phyloP scores from a whole-genome alignment of 352 stramenopile genomes.

The Phytophthora hibernalis region DNA sequence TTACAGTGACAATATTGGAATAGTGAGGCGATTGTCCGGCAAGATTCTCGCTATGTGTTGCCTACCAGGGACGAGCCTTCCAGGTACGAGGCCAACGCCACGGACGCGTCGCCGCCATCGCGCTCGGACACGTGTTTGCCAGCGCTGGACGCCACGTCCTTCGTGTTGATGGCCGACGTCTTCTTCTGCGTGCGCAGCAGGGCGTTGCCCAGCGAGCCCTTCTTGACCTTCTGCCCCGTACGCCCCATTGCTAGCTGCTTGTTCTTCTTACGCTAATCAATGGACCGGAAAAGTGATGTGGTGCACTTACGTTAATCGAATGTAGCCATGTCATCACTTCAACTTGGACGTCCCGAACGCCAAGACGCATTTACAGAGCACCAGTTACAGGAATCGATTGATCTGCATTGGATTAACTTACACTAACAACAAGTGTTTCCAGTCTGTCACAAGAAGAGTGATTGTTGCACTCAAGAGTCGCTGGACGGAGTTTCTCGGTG shows the following conservation, averaged over 20 bases:
- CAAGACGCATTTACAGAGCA: neutral
- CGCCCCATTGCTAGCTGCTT: constrained; percentile 60
- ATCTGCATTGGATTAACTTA: too few species aligned
- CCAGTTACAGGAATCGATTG: neutral
- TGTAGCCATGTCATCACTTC: constrained; percentile 19
- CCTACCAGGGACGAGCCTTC: constrained; percentile 84
- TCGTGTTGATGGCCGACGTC: constrained; percentile 65
- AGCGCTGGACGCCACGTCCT: constrained; percentile 81
- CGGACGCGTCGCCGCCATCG: constrained; percentile 83
- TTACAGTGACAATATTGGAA: neutral
- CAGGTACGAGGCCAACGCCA: constrained; percentile 84
- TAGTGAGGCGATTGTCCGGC: neutral
- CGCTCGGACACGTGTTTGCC: constrained; percentile 85
- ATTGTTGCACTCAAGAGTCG: constrained; percentile 6
- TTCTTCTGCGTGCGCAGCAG: constrained; percentile 84
- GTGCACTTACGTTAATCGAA: neutral
- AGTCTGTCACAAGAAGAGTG: neutral
- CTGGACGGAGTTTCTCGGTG: constrained; percentile 4
- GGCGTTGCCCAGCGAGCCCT: constrained; percentile 75
- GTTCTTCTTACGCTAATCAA: constrained; percentile 25
- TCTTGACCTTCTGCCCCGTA: constrained; percentile 77
- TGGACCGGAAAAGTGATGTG: constrained; percentile 12
- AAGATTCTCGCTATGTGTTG: neutral
- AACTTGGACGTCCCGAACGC: neutral
- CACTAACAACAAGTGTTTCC: neutral